These are phyloP conservation scores for Closterium sp. DNA, from an alignment of 139 green algal species.

Conservation along the genomic window DNA sequence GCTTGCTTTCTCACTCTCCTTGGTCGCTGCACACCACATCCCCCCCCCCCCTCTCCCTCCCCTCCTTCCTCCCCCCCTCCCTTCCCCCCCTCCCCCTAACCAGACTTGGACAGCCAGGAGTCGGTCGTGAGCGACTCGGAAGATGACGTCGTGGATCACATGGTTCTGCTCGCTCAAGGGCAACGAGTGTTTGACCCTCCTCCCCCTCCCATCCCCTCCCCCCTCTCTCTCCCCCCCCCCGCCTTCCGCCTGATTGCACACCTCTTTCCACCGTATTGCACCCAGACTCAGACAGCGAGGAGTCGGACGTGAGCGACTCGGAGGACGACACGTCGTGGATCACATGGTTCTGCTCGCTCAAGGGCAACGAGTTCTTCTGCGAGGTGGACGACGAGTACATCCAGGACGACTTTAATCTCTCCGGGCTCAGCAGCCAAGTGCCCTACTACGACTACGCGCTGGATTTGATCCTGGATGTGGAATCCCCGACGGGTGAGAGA, in stretches of 20 bases:
- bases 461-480: constrained; percentile 92
- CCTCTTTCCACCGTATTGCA: neutral
- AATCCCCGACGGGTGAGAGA: constrained; percentile 67
- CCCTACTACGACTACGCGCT: constrained; percentile 98
- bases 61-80: too few relatives aligned
- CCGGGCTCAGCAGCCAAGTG: constrained; percentile 83
- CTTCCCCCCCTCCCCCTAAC: too few relatives aligned
- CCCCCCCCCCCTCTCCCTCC: too few relatives aligned
- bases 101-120: constrained; percentile 53
- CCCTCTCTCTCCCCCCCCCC: too few relatives aligned
- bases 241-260: too few relatives aligned
- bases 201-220: neutral
- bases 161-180: constrained; percentile 87
- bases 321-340: constrained; percentile 79
- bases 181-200: constrained; percentile 52
- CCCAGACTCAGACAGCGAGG: constrained; percentile 51
- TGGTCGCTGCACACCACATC: too few relatives aligned
- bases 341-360: constrained; percentile 86
- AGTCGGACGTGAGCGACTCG: constrained; percentile 51
- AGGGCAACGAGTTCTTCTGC: constrained; percentile 63
- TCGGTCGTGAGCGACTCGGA: constrained; percentile 42
- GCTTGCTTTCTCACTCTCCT: too few relatives aligned
- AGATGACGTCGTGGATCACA: constrained; percentile 75
- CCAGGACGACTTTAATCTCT: constrained; percentile 98
- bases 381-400: constrained; percentile 94